These are phyloP conservation scores for Rhodotorula sp. DNA, from an alignment of 1,284 basidiomycete genomes.

Conservation along the genomic window DNA sequence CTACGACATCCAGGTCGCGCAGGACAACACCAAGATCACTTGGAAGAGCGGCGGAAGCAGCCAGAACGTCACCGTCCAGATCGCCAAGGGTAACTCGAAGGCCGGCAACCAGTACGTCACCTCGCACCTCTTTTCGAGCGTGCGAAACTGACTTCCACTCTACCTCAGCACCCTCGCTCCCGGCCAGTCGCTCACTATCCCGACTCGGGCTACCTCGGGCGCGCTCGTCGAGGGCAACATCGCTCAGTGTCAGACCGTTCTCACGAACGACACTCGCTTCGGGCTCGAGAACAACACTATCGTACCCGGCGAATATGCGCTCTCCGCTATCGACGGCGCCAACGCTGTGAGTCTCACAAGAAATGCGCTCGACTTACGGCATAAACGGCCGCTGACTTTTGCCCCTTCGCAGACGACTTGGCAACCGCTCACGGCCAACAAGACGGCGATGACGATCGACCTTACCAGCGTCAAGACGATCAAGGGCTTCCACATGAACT, in stretches of 20 bases:
- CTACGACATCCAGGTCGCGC: slow-evolving; percentile 37
- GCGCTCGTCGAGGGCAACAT: slow-evolving; percentile 38
- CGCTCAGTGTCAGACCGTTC: slow-evolving; percentile 38
- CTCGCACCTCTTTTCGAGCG: no score
- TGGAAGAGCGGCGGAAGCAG: slow-evolving; percentile 2
- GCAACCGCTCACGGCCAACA: slow-evolving; percentile 21
- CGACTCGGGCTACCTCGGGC: slow-evolving; percentile 18
- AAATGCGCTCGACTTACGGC: no score
- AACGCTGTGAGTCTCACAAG: slow-evolving; percentile 32
- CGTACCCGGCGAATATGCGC: slow-evolving; percentile 40
- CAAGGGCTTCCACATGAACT: slow-evolving; percentile 33
- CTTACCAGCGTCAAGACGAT: slow-evolving; percentile 14
- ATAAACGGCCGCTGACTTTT: neutral
- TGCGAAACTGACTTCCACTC: neutral
- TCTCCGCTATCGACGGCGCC: slow-evolving; percentile 44
- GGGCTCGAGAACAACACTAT: slow-evolving; percentile 11
- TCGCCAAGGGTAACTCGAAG: slow-evolving; percentile 23
- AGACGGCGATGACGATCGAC: slow-evolving; percentile 23
- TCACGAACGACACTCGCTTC: slow-evolving; percentile 29
- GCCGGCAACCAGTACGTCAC: slow-evolving; percentile 34
- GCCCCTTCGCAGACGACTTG: slow-evolving; percentile 16
- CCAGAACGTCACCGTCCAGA: slow-evolving; percentile 26
- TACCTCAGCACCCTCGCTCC: slow-evolving; percentile 14
- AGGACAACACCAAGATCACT: slow-evolving; percentile 30
- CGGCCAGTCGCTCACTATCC: slow-evolving; percentile 21